Base-by-base conservation (phyloP, 306 rosid genomes). In the Luffa aegyptiaca region DNA sequence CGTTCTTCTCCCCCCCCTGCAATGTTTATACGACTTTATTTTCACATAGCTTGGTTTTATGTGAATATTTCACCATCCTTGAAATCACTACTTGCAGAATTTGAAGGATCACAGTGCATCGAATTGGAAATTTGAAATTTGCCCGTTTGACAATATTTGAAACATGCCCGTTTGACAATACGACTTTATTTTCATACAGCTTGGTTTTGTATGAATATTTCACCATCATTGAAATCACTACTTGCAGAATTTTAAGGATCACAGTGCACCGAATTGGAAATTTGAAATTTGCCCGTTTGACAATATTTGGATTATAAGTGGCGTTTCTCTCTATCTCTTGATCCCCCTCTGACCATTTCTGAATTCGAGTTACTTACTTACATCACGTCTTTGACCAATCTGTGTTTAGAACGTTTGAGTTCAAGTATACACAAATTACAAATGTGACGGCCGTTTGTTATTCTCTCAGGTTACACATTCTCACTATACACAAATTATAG, bases 401-500 rank as follows among this genome's bases (percentile, higher is more conserved):
- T 46, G 56, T 26, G 33, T 48, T 72, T 46, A 46, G 36, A 44
- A 45, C 9, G 18, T 72, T 35, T 21, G 59, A 73, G 42, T 7
- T 73, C 44, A 13, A 45, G 76, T 21, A 21, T 26, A 26, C 31
- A 26, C 31, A 26, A 41, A 49, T 73, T 31, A 26, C 26, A 31
- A 49, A 49, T 73, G 16, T 73, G 61, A 73, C 39, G 68, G n/a
- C 31, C 37, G 56, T 69, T 37, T 79, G 75, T 10, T 16, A 20
- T 66, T 62, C 39, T 81, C 16, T 59, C 84, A 93, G 98, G 90
- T 92, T 33, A 82, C 86, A 80, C 90, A 82, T 3, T 92, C 95
- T 9, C 97, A 91, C 80, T 95, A 78, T 85, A 95, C 98, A 1
- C 98, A 95, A 75, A 88, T 86, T 68, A 84, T 82, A 26, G 82